Evolutionary conservation across 2,329 filamentous ascomycete species (phyloP).

Genomic region (Ophiosphaerella narmari): DNA sequence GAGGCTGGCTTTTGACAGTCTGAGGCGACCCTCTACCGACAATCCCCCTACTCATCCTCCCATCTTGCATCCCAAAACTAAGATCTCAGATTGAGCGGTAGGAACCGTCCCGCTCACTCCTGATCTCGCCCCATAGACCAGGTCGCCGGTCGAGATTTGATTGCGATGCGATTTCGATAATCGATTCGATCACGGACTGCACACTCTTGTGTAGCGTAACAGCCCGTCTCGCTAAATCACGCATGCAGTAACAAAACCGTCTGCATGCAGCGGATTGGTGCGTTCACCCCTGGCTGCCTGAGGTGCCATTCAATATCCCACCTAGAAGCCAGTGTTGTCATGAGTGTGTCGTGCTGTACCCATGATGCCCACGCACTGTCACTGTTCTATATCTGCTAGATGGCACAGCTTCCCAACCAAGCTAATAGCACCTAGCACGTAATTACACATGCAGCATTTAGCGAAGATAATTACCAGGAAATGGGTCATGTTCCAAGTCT

Average conservation of each 20-base stretch:
- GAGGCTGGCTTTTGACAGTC: too few relatives aligned
- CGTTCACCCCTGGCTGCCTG: background rate
- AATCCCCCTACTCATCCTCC: background rate
- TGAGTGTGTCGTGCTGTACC: background rate
- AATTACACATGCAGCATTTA: too few relatives aligned
- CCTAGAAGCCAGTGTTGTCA: background rate
- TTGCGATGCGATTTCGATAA: background rate
- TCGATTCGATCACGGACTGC: background rate
- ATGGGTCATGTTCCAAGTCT: too few relatives aligned
- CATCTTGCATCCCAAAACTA: background rate
- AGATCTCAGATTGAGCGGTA: background rate
- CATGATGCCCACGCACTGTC: too few relatives aligned
- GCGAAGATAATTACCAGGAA: too few relatives aligned
- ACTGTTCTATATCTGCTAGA: too few relatives aligned
- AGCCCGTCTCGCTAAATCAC: background rate
- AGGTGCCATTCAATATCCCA: too few relatives aligned
- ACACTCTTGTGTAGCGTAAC: background rate
- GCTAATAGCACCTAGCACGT: too few relatives aligned
- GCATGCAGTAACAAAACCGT: background rate
- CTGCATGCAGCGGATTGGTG: constrained; percentile 1
- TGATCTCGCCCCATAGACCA: background rate
- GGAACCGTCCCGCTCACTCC: constrained; percentile 1
- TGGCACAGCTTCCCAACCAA: too few relatives aligned
- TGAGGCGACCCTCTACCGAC: background rate
- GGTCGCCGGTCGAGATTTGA: constrained; percentile 4